Conservation (phyloP, 495 filamentous ascomycete genomes). For the Penicillium turbatum region DNA sequence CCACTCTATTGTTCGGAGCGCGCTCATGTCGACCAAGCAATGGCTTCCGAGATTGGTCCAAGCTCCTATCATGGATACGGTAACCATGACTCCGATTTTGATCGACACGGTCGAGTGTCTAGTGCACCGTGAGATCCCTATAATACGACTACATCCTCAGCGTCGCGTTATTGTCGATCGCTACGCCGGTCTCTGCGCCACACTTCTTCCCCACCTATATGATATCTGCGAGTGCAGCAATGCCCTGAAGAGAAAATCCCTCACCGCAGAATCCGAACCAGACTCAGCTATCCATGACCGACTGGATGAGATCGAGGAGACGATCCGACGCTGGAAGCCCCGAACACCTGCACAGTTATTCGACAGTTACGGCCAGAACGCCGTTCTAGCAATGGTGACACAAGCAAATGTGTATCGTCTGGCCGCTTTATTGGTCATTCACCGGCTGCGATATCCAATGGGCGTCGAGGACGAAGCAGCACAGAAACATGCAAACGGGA, state of each 20-base stretch:
- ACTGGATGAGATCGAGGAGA: slow-evolving; percentile 22
- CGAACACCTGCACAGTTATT: slow-evolving; percentile 14
- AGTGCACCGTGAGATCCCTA: slow-evolving; percentile 29
- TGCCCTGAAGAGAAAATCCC: slow-evolving; percentile 11
- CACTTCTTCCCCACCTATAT: slow-evolving; percentile 29
- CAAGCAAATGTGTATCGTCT: slow-evolving; percentile 34
- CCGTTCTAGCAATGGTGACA: slow-evolving; percentile 26
- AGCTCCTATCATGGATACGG: slow-evolving; percentile 25
- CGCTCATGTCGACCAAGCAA: slow-evolving; percentile 25
- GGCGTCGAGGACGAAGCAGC: slow-evolving; percentile 22
- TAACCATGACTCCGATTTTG: slow-evolving; percentile 30
- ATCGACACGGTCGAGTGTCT: slow-evolving; percentile 33
- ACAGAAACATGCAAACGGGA: slow-evolving; percentile 20
- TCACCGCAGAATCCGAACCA: slow-evolving; percentile 4
- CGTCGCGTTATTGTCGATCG: slow-evolving; percentile 31
- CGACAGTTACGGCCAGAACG: slow-evolving; percentile 17
- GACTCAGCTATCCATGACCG: slow-evolving; percentile 11
- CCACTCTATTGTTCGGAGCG: slow-evolving; percentile 25
- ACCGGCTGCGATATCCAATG: slow-evolving; percentile 31
- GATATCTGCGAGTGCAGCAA: slow-evolving; percentile 32
- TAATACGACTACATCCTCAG: slow-evolving; percentile 24
- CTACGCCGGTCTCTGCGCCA: slow-evolving; percentile 28
- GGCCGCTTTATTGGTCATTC: slow-evolving; percentile 29
- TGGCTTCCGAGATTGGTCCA: slow-evolving; percentile 27
- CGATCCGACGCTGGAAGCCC: slow-evolving; percentile 25